These are phyloP conservation scores for Forsythia suspensa DNA, from an alignment of 257 asterid species.

Conservation along the genomic window DNA sequence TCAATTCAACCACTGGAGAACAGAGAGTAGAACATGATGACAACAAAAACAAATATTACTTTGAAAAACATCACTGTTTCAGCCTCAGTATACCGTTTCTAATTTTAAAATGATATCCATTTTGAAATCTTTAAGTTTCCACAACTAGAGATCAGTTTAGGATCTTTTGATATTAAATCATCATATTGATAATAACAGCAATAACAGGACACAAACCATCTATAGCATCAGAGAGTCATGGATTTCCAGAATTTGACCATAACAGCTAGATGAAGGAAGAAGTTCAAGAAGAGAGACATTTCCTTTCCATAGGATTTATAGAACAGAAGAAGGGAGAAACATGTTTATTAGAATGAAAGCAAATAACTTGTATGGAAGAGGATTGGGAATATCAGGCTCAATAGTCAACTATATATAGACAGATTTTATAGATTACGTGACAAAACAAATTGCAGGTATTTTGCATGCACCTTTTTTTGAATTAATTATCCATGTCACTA, in stretches of 20 bases:
- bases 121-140: background rate
- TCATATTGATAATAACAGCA: background rate
- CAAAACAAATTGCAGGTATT: background rate
- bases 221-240: background rate
- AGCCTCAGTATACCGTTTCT: background rate
- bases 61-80: background rate
- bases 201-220: background rate
- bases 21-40: background rate
- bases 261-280: background rate
- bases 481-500: background rate
- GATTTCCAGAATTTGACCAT: background rate
- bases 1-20: background rate
- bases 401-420: background rate
- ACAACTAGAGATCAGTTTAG: background rate
- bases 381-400: background rate
- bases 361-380: background rate
- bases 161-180: background rate
- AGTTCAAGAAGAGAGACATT: background rate
- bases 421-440: background rate
- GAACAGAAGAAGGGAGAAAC: background rate
- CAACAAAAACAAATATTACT: background rate
- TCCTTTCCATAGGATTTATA: background rate
- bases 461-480: background rate
- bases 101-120: background rate
- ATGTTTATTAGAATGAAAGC: background rate